phyloP scores from a whole-genome alignment of 23 red algal genomes.

The Chondrus crispus region DNA sequence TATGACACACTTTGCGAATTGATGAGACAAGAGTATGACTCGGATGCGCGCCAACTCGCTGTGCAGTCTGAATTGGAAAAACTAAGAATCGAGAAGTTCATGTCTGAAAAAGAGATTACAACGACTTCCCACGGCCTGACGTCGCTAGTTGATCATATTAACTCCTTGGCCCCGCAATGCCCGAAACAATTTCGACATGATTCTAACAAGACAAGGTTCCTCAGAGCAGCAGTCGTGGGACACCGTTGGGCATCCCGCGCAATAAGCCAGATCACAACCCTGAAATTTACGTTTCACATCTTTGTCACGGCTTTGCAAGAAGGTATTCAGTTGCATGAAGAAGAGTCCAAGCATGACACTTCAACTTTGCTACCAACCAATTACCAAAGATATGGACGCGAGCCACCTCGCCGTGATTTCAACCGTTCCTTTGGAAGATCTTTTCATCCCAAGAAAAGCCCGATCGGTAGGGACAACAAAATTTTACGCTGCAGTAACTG shows the following conservation, averaged over 20 bases:
- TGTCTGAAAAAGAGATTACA: not conserved
- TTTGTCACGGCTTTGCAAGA: not conserved
- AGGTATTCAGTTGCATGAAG: not conserved
- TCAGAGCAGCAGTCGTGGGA: not conserved
- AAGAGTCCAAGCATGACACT: no score
- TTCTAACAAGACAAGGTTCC: not conserved
- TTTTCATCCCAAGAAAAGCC: no score
- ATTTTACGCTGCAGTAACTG: no score
- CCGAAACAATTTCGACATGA: not conserved
- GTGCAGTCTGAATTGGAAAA: not conserved
- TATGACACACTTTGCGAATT: not conserved
- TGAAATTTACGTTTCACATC: not conserved
- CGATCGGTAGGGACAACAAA: no score
- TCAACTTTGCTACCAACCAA: no score
- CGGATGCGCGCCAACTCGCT: not conserved
- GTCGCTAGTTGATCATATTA: not conserved
- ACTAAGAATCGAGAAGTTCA: not conserved
- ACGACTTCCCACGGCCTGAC: not conserved
- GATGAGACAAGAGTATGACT: not conserved
- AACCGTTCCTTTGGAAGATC: no score
- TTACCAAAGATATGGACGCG: no score
- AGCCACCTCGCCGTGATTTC: no score
- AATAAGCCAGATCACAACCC: not conserved
- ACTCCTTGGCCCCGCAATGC: not conserved
- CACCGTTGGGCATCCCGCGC: not conserved